phyloP scores from a whole-genome alignment of 257 asterid species.

The Linaria vulgaris region DNA sequence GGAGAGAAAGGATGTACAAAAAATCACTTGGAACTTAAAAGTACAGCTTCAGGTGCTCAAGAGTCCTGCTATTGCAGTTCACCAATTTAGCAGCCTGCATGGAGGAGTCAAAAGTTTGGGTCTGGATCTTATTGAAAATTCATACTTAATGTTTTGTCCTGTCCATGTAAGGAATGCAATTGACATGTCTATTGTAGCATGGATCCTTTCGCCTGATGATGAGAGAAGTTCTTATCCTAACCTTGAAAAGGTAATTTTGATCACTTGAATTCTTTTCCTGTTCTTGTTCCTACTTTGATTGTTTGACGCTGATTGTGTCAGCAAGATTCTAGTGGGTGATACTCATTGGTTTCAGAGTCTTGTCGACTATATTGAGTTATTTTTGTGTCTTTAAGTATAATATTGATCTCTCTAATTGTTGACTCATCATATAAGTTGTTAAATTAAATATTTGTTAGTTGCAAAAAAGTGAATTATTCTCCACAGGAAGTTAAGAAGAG shows the following conservation, averaged over 20 bases:
- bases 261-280: not conserved
- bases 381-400: not conserved
- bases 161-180: slow-evolving; percentile 52
- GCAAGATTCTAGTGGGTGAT: slow-evolving; percentile 2
- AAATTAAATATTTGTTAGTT: slow-evolving; percentile 14
- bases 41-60: slow-evolving; percentile 86
- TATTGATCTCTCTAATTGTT: slow-evolving; percentile 2
- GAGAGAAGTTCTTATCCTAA: slow-evolving; percentile 80
- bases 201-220: slow-evolving; percentile 98
- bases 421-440: slow-evolving; percentile 2
- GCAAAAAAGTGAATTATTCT: slow-evolving; percentile 16
- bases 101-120: slow-evolving; percentile 61
- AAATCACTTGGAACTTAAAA: slow-evolving; percentile 84
- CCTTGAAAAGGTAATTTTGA: slow-evolving; percentile 72
- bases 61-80: slow-evolving; percentile 71
- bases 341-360: slow-evolving; percentile 7
- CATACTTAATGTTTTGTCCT: slow-evolving; percentile 58
- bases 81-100: slow-evolving; percentile 51
- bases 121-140: slow-evolving; percentile 63
- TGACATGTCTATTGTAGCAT: slow-evolving; percentile 70
- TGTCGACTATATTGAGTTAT: not conserved
- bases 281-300: not conserved
- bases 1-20: slow-evolving; percentile 61
- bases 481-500: slow-evolving; percentile 88
- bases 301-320: slow-evolving; percentile 18